Evolutionary conservation across 2,329 filamentous ascomycete genomes (phyloP).

Genomic region (Fusarium sp.): DNA sequence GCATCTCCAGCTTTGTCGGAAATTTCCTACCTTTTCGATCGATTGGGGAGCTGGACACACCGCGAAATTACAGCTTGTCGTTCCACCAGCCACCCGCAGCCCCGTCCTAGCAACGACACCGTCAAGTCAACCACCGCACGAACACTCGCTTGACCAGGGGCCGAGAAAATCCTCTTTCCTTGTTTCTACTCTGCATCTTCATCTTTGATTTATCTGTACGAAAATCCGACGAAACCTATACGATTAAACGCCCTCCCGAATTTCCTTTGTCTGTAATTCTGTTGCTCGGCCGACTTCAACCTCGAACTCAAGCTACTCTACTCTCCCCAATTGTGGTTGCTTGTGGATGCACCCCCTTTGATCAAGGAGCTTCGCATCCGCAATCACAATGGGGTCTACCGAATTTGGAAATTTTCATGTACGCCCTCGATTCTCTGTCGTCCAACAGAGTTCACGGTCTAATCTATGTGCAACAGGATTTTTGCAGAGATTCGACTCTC

Average conservation of each 20-base stretch:
- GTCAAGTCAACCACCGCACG: slow-evolving; percentile 32
- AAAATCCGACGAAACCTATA: slow-evolving; percentile 10
- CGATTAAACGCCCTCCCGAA: neutral
- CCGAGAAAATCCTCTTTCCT: slow-evolving; percentile 28
- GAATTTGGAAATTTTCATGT: slow-evolving; percentile 70
- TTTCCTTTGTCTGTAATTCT: slow-evolving; percentile 19
- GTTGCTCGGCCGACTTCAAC: slow-evolving; percentile 17
- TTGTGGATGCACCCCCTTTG: slow-evolving; percentile 37
- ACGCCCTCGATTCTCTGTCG: slow-evolving; percentile 34
- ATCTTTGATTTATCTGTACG: neutral
- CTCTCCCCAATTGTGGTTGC: slow-evolving; percentile 40
- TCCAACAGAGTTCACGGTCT: slow-evolving; percentile 7
- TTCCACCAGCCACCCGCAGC: slow-evolving; percentile 34
- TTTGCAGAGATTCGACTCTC: slow-evolving; percentile 85
- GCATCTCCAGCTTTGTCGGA: neutral
- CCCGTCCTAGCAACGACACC: slow-evolving; percentile 36
- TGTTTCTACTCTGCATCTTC: slow-evolving; percentile 27
- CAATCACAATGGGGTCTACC: slow-evolving; percentile 65
- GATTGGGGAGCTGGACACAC: slow-evolving; percentile 16
- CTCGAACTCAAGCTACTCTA: neutral
- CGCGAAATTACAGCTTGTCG: slow-evolving; percentile 34
- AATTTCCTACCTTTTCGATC: neutral
- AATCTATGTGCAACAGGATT: slow-evolving; percentile 64
- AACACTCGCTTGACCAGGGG: slow-evolving; percentile 23
- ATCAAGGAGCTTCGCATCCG: slow-evolving; percentile 40